Evolutionary conservation across 805 yeast species (phyloP).

Genomic region (Zygoascus tannicola): DNA sequence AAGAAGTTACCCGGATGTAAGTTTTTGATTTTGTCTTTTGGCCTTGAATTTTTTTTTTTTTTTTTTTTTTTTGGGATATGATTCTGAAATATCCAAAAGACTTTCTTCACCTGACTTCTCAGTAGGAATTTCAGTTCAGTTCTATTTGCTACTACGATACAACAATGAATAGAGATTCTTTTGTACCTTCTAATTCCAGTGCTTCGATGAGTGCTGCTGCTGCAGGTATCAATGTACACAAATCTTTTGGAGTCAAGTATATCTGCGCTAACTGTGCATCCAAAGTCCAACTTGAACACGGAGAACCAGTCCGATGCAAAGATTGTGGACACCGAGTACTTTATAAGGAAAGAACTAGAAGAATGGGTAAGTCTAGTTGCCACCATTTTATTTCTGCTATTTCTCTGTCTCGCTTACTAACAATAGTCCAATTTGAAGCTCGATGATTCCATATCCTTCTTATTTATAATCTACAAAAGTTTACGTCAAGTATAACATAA

Average conservation of each 20-base stretch:
- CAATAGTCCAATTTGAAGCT: constrained; percentile 61
- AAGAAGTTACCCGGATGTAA: too few species aligned
- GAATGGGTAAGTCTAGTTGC: constrained; percentile 79
- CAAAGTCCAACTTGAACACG: constrained; percentile 75
- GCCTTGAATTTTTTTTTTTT: too few species aligned
- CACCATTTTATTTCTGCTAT: too few species aligned
- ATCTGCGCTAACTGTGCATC: constrained; percentile 96
- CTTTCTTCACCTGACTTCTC: too few species aligned
- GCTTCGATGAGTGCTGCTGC: constrained; percentile 54
- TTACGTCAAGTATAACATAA: background rate
- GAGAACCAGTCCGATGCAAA: constrained; percentile 96
- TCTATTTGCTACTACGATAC: background rate
- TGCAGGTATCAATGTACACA: constrained; percentile 58
- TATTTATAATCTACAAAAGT: background rate
- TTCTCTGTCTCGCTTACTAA: background rate
- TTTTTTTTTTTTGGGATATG: too few species aligned
- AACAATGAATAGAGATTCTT: constrained; percentile 27
- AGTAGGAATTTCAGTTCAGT: too few species aligned
- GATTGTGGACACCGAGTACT: constrained; percentile 98
- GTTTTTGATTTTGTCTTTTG: too few species aligned
- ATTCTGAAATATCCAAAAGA: too few species aligned
- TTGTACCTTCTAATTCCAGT: constrained; percentile 29
- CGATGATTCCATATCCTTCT: constrained; percentile 32
- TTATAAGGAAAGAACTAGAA: constrained; percentile 93
- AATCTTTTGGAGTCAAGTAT: constrained; percentile 80